A percentile compares a stretch with the other conserved stretches of the same genome.
Evolutionary conservation across 192 early-diverging fungal species (phyloP).

Genomic region (Helicostylum pulchrum): DNA sequence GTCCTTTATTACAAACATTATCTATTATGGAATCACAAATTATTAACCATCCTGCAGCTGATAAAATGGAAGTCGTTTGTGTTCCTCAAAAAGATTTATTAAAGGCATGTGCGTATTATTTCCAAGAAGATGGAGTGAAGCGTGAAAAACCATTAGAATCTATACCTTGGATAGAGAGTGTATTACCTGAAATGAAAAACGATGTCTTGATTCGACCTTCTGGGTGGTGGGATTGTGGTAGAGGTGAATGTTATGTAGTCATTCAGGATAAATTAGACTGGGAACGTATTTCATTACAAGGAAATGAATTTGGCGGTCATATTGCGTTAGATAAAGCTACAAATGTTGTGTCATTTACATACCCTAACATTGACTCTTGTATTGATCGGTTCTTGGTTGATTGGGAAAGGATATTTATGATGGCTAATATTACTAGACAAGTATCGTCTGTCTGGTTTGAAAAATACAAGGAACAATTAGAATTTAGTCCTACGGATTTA

Average conservation of each 20-base stretch:
- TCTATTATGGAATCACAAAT: conserved; percentile 12
- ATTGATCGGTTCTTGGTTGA: conserved; percentile 33
- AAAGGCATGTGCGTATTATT: conserved; percentile 23
- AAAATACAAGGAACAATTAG: conserved; percentile 32
- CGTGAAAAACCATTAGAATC: conserved; percentile 17
- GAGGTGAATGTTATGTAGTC: conserved; percentile 34
- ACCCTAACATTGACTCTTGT: conserved; percentile 31
- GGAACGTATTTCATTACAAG: conserved; percentile 15
- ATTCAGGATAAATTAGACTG: conserved; percentile 31
- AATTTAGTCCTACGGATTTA: conserved; percentile 33
- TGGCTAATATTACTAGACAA: conserved; percentile 36
- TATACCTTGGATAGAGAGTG: conserved; percentile 24
- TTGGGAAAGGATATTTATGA: conserved; percentile 40
- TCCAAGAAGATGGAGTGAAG: conserved; percentile 1
- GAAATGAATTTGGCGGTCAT: conserved; percentile 25
- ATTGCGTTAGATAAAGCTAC: conserved; percentile 31
- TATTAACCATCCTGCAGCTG: conserved; percentile 27
- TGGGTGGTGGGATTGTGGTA: conserved; percentile 34
- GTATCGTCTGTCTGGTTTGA: conserved; percentile 32
- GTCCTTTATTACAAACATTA: conserved; percentile 25
- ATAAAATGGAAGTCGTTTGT: conserved; percentile 36
- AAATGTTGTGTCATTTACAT: conserved; percentile 36
- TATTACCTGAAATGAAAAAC: conserved; percentile 22
- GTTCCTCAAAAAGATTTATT: conserved; percentile 30
- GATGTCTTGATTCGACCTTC: conserved; percentile 31